Conservation (phyloP, 2,329 filamentous ascomycete genomes). For the Ceratocystis variospora region DNA sequence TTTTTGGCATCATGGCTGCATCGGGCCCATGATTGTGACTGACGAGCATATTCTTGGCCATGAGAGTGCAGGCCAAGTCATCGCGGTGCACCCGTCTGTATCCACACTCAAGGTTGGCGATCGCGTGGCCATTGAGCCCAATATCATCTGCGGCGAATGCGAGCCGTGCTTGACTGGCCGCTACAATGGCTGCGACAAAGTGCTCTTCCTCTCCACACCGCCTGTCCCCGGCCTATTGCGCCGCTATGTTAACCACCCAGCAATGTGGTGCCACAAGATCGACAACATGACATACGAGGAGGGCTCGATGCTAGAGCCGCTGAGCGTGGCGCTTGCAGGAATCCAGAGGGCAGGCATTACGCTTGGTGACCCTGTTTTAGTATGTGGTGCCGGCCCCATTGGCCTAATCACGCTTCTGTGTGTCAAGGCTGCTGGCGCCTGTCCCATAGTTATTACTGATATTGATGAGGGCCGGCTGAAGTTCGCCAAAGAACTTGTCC, state of each 20-base stretch:
- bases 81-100: constrained; percentile 71
- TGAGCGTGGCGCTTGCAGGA: constrained; percentile 77
- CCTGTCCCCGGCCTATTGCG: constrained; percentile 76
- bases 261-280: constrained; percentile 93
- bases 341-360: constrained; percentile 69
- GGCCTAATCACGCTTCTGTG: constrained; percentile 80
- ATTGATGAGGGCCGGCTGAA: constrained; percentile 74
- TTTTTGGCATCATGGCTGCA: constrained; percentile 93
- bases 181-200: constrained; percentile 86
- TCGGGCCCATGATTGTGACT: constrained; percentile 87
- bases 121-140: constrained; percentile 85
- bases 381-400: constrained; percentile 90
- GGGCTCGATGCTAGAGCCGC: constrained; percentile 77
- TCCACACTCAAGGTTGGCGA: constrained; percentile 68
- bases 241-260: constrained; percentile 89
- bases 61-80: constrained; percentile 74
- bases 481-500: constrained; percentile 75
- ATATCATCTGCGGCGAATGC: constrained; percentile 81
- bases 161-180: constrained; percentile 82
- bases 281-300: constrained; percentile 84
- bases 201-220: constrained; percentile 80
- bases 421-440: constrained; percentile 71
- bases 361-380: constrained; percentile 73
- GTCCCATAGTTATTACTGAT: constrained; percentile 85
- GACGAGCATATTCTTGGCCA: constrained; percentile 86